phyloP scores from a whole-genome alignment of 2,329 filamentous ascomycete genomes.

The Colletotrichum navitas region DNA sequence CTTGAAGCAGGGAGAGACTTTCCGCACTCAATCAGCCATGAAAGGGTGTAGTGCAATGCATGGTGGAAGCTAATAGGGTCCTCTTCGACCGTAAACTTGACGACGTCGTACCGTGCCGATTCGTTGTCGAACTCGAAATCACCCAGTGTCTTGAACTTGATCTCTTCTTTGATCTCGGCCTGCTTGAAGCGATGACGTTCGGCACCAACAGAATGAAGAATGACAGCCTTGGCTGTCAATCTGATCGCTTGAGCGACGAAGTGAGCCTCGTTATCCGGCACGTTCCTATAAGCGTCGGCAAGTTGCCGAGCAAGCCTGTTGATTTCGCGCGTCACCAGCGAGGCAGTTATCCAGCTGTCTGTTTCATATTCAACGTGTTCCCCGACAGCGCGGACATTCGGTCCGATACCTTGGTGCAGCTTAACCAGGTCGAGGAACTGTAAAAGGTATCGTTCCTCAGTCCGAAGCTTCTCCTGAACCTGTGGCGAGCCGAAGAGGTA shows the following conservation, averaged over 20 bases:
- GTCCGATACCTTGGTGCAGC: conserved; percentile 96
- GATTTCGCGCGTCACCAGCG: conserved; percentile 92
- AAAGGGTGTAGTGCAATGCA: conserved; percentile 93
- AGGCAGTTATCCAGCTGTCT: conserved; percentile 97
- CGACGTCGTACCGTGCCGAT: conserved; percentile 72
- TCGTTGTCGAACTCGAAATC: conserved; percentile 84
- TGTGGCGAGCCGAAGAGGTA: conserved; percentile 91
- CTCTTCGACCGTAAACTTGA: conserved; percentile 89
- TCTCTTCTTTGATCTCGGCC: conserved; percentile 88
- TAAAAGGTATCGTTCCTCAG: conserved; percentile 86
- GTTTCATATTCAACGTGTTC: conserved; percentile 99
- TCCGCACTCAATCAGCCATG: conserved; percentile 93
- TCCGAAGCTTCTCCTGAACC: conserved; percentile 86
- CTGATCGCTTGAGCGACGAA: conserved; percentile 79
- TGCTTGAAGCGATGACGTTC: conserved; percentile 88
- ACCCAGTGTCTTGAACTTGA: conserved; percentile 81
- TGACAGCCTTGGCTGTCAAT: conserved; percentile 83
- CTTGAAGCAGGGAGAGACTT: conserved; percentile 78
- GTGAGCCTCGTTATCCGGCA: conserved; percentile 71
- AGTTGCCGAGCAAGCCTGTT: conserved; percentile 92
- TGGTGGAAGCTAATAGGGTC: conserved; percentile 98
- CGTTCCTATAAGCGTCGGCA: conserved; percentile 84
- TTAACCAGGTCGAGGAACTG: conserved; percentile 97
- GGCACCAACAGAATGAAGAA: conserved; percentile 89
- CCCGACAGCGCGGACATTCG: conserved; percentile 89